Conservation (phyloP, 139 green algal genomes). For the Parachlorella kessleri region DNA sequence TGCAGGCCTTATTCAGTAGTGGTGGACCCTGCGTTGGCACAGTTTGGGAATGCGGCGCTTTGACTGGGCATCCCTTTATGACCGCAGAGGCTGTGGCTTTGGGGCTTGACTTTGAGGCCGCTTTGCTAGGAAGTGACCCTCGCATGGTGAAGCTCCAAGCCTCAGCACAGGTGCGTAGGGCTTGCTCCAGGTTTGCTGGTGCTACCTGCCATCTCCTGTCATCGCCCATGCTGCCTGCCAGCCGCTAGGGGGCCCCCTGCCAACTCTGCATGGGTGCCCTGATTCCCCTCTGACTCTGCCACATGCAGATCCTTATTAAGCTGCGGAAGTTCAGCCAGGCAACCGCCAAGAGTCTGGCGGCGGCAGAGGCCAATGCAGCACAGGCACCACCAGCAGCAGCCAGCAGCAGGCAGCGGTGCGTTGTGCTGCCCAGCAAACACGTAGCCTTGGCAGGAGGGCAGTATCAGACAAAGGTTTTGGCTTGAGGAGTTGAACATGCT, state of each 20-base stretch:
- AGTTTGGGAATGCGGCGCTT: background rate
- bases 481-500: background rate
- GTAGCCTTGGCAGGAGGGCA: background rate
- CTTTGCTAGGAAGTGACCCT: constrained; percentile 40
- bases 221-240: no score
- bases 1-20: background rate
- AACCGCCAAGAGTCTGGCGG: constrained; percentile 5
- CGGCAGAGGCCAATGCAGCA: background rate
- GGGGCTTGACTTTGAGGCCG: constrained; percentile 69
- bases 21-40: background rate
- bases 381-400: background rate
- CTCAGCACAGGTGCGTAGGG: constrained; percentile 51
- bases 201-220: background rate
- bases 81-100: constrained; percentile 63
- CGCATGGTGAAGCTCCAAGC: constrained; percentile 56
- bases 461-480: background rate
- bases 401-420: background rate
- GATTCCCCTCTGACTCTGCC: no score
- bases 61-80: background rate
- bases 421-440: background rate
- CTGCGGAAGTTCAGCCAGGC: constrained; percentile 71
- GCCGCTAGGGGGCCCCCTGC: no score
- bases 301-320: constrained; percentile 75
- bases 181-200: background rate
- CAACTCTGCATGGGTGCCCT: background rate